Evolutionary conservation across 805 yeast species (phyloP), one percentile per base, ranked within the genome.

Genomic region (Yamadazyma kitorensis): DNA sequence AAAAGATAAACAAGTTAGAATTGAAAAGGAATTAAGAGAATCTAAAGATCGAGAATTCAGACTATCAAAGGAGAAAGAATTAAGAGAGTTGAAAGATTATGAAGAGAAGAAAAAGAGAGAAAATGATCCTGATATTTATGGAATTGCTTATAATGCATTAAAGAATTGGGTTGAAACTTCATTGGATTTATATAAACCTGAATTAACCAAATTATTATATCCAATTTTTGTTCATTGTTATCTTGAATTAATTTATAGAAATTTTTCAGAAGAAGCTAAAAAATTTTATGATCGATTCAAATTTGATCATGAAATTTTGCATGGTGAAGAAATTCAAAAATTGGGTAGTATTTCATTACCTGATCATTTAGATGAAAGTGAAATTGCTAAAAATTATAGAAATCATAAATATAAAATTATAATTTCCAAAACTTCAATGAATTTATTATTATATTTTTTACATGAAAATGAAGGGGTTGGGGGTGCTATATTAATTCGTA

Each of bases 381-480:
- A 78, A 39, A 69, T 85, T 45, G 95, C 97, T 2, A 78, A 76
- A 47, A 75, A 82, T 6, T 91, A 82, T 61, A 68, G 83, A 43
- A 64, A 72, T 23, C 78, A 83, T 63, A 83, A 84, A 53, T 93
- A 87, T 59, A 70, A 76, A 34, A 69, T 91, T 6, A 74, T 76
- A 27, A 78, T 91, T 29, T 82, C 96, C 10, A 80, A 85, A 43
- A 88, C 96, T 1, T 78, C 95, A 4, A 72, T 91, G 52, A 93
- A 88, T 54, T 64, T 91, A 47, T 71, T 93, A 44, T 68, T 93
- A 34, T 86, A 86, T 54, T 91, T 88, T 48, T 61, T 93, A 35
- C 95, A 87, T 55, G 97, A 91, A 52, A 86, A 88, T 55, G 97
- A 88, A 58, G 82, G 83, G 7, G 80, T 81, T 35, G 98, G 98